phyloP scores from a whole-genome alignment of 306 rosid species.

The Fagus crenata region DNA sequence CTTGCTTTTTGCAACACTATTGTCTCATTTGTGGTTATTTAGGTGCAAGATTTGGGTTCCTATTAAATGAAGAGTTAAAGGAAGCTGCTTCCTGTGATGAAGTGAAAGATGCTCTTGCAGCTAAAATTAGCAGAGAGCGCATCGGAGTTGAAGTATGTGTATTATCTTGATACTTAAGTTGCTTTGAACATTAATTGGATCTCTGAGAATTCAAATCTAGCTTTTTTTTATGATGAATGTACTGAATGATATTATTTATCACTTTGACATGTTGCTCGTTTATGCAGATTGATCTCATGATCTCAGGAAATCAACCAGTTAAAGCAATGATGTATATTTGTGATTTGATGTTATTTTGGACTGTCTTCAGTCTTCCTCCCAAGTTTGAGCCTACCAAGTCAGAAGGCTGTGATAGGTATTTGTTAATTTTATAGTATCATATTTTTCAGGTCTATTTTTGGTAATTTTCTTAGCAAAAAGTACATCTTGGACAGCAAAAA shows the following conservation, averaged over 20 bases:
- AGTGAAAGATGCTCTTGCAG: conserved; percentile 75
- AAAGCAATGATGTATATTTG: conserved; percentile 70
- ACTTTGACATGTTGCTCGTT: neutral
- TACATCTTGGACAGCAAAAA: neutral
- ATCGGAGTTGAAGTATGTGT: conserved; percentile 76
- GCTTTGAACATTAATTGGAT: conserved; percentile 16
- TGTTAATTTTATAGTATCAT: neutral
- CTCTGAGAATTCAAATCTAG: conserved; percentile 10
- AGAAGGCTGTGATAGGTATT: conserved; percentile 78
- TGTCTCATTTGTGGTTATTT: conserved; percentile 29
- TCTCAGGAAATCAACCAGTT: conserved; percentile 79
- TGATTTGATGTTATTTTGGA: conserved; percentile 71
- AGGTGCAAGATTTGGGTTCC: conserved; percentile 86
- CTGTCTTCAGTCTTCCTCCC: conserved; percentile 68
- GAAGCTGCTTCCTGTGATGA: conserved; percentile 82
- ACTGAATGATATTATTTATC: conserved; percentile 14
- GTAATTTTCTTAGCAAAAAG: neutral
- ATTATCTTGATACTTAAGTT: conserved; percentile 22
- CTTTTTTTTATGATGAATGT: conserved; percentile 15
- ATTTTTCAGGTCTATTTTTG: too few relatives aligned
- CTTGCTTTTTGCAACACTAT: conserved; percentile 20
- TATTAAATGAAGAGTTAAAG: conserved; percentile 76
- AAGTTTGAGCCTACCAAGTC: conserved; percentile 54
- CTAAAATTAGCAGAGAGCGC: conserved; percentile 90
- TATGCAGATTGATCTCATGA: conserved; percentile 77